Evolutionary conservation across 345 rosid species (phyloP), one percentile per base, ranked within the genome.

Genomic region (Aegle marmelos): DNA sequence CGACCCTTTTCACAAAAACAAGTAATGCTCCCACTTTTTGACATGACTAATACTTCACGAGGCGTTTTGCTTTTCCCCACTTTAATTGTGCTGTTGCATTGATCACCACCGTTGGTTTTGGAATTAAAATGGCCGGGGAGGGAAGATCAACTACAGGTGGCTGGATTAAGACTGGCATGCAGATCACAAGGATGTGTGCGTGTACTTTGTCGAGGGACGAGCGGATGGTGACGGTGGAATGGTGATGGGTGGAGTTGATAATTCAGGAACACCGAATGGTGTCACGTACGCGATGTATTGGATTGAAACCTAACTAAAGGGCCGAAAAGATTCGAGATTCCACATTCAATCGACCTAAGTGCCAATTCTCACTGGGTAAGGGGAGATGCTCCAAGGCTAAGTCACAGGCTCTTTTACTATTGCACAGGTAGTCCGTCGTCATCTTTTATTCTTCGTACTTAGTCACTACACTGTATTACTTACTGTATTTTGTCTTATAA

Each of bases 31-130:
- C 27, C 22, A 2, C n/a, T 22, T 28, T 25, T 34, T 75, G 85
- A 86, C 5, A 28, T 54, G 84, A 81, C 82, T 36, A 58, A 63
- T 70, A 54, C 30, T 58, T 65, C 89, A 75, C 81, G 78, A 65
- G 79, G 2, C 61, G 79, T 79, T 74, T 9, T 13, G 3, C 50
- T 45, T 19, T 7, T 34, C 50, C 50, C 37, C 17, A 13, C 36
- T 11, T 50, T 33, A 17, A 57, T 21, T 25, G 3, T 10, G 13
- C 70, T 54, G 7, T 36, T 21, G 50, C 73, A 14, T 25, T 48
- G 19, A 71, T 69, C 80, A 24, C 34, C 27, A 25, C 73, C 65
- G 19, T 66, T 19, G 9, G 16, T 58, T 22, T 2, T 8, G n/a
- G 27, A 11, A 54, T 5, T 72, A 31, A 45, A 45, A 73, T 66